Conservation (phyloP, 495 filamentous ascomycete species). For the Neurospora cerealis region DNA sequence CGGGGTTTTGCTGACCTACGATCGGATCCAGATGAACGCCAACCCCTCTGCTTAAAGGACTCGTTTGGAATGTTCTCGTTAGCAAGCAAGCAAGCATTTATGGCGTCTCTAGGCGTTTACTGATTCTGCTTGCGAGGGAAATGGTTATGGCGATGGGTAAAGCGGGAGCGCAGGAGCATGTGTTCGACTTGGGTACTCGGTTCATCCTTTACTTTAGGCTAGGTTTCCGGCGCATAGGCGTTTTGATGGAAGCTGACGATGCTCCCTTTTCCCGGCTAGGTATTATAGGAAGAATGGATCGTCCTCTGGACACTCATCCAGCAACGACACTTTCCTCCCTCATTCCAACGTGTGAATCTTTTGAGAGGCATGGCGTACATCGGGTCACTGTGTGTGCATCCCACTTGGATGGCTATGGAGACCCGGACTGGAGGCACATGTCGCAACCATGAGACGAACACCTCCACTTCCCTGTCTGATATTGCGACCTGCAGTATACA, state of each 20-base stretch:
- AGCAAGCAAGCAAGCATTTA: neutral
- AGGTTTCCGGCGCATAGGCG: conserved; percentile 8
- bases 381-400: neutral
- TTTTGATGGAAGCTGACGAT: conserved; percentile 1
- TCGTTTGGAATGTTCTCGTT: neutral
- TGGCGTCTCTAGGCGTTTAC: neutral
- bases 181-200: neutral
- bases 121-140: neutral
- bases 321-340: neutral
- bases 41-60: conserved; percentile 43
- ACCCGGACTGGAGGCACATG: neutral
- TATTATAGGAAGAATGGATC: neutral
- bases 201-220: neutral
- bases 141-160: neutral
- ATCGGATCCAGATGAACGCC: conserved; percentile 45
- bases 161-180: neutral
- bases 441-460: neutral
- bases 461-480: neutral
- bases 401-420: neutral
- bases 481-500: neutral
- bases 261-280: neutral
- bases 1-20: neutral
- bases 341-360: neutral
- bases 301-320: neutral
- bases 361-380: neutral